Conservation (phyloP, 2,329 filamentous ascomycete genomes). For the Cercospora zeae-maydis region DNA sequence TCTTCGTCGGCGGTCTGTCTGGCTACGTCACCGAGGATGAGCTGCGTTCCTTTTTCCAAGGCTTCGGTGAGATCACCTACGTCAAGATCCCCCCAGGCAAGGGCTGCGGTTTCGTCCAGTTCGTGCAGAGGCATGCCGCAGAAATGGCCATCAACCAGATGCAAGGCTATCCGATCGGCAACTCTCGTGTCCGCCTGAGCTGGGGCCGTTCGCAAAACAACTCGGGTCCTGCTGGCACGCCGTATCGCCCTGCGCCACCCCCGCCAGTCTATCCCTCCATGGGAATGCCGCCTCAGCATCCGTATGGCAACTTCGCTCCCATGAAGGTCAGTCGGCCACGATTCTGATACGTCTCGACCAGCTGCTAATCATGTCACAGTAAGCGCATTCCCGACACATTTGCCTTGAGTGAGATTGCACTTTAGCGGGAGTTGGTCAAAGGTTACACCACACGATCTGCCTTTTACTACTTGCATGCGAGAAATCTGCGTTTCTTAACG, state of each 20-base stretch:
- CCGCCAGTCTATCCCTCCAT: constrained; percentile 67
- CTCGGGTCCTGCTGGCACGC: constrained; percentile 90
- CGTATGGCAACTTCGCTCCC: constrained; percentile 63
- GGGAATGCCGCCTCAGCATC: constrained; percentile 61
- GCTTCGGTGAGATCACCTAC: constrained; percentile 98
- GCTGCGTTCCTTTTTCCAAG: constrained; percentile 99
- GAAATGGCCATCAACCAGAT: constrained; percentile 99
- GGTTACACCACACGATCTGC: constrained; percentile 26
- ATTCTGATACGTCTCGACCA: not conserved
- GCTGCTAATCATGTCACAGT: constrained; percentile 27
- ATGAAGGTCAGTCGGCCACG: constrained; percentile 54
- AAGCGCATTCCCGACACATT: constrained; percentile 37
- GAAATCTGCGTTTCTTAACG: constrained; percentile 28
- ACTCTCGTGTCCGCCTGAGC: constrained; percentile 93
- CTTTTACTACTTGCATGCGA: constrained; percentile 28
- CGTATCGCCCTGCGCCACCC: constrained; percentile 88
- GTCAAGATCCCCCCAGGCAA: constrained; percentile 99
- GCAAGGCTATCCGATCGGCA: constrained; percentile 98
- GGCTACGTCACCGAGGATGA: constrained; percentile 99
- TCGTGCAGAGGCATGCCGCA: constrained; percentile 95
- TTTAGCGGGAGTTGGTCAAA: constrained; percentile 42
- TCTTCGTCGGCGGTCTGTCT: constrained; percentile 94
- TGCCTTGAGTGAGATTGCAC: constrained; percentile 41
- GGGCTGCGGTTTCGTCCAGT: constrained; percentile 98
- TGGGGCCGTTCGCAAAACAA: constrained; percentile 99